These are phyloP conservation scores for Blepharisma japonicum DNA, from an alignment of 73 alveolate genomes.

Conservation along the genomic window DNA sequence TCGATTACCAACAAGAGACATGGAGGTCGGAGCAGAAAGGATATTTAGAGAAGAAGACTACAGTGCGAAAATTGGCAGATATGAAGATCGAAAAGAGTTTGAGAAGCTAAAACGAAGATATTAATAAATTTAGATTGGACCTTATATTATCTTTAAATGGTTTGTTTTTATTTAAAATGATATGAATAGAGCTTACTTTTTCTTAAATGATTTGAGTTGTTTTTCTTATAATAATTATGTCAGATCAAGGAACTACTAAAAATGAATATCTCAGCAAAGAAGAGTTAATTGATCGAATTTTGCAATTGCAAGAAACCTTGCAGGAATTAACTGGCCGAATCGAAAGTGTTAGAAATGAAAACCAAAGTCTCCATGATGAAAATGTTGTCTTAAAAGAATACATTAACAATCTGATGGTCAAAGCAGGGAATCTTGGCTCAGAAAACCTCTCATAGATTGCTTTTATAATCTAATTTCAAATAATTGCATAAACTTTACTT, in stretches of 20 bases:
- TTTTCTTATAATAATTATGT: too few species aligned
- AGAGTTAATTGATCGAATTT: slow-evolving; percentile 23
- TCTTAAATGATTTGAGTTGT: too few species aligned
- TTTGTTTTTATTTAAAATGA: too few species aligned
- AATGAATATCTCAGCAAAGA: slow-evolving; percentile 10
- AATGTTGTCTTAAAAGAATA: slow-evolving; percentile 26
- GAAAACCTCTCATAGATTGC: background rate
- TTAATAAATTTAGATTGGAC: too few species aligned
- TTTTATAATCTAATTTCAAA: too few species aligned
- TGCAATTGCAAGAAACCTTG: slow-evolving; percentile 27
- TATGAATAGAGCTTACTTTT: too few species aligned
- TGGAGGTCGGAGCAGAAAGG: slow-evolving; percentile 1
- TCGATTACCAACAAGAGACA: background rate
- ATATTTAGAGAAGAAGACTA: background rate
- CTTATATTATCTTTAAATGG: too few species aligned
- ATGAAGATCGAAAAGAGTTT: background rate
- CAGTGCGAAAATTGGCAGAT: slow-evolving; percentile 24
- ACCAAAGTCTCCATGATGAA: slow-evolving; percentile 25
- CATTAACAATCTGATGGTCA: slow-evolving; percentile 18
- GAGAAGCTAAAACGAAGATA: background rate
- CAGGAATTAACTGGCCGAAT: slow-evolving; percentile 26
- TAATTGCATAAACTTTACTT: too few species aligned
- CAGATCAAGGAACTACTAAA: too few species aligned
- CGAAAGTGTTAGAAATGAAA: slow-evolving; percentile 25
- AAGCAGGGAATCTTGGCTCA: slow-evolving; percentile 23